These are phyloP conservation scores for Trichothecium roseum DNA, from an alignment of 2,329 filamentous ascomycete genomes.

Conservation along the genomic window DNA sequence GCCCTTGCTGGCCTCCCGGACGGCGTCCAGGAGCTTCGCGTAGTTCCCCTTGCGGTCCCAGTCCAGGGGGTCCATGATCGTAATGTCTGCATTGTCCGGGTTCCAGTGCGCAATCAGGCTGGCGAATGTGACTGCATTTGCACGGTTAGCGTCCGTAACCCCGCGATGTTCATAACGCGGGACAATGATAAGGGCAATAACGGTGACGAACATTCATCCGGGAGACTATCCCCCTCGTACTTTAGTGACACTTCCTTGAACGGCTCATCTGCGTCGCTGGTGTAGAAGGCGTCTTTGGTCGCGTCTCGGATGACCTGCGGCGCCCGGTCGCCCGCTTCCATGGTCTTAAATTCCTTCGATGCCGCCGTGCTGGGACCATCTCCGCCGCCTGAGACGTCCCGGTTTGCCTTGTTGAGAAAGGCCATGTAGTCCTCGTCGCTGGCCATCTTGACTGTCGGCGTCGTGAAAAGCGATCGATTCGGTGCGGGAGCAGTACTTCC, in stretches of 20 bases:
- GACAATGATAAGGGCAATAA: slow-evolving; percentile 6
- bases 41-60: slow-evolving; percentile 71
- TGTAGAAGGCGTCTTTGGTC: slow-evolving; percentile 51
- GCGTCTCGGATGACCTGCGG: slow-evolving; percentile 46
- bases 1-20: slow-evolving; percentile 51
- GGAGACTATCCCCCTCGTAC: slow-evolving; percentile 44
- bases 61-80: slow-evolving; percentile 55
- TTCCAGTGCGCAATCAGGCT: slow-evolving; percentile 50
- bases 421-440: slow-evolving; percentile 74
- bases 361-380: slow-evolving; percentile 9
- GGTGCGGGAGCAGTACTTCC: too few relatives aligned
- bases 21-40: slow-evolving; percentile 54
- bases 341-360: slow-evolving; percentile 35
- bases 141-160: not conserved
- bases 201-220: slow-evolving; percentile 46
- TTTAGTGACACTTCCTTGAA: slow-evolving; percentile 67
- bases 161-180: slow-evolving; percentile 1
- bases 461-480: slow-evolving; percentile 8
- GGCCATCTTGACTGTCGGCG: slow-evolving; percentile 40
- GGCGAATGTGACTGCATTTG: slow-evolving; percentile 53
- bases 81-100: slow-evolving; percentile 44
- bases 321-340: slow-evolving; percentile 44
- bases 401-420: slow-evolving; percentile 81
- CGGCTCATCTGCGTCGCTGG: slow-evolving; percentile 76
- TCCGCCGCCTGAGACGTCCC: slow-evolving; percentile 47